Conservation (phyloP, 2,329 filamentous ascomycete genomes). For the Colletotrichum navitas region DNA sequence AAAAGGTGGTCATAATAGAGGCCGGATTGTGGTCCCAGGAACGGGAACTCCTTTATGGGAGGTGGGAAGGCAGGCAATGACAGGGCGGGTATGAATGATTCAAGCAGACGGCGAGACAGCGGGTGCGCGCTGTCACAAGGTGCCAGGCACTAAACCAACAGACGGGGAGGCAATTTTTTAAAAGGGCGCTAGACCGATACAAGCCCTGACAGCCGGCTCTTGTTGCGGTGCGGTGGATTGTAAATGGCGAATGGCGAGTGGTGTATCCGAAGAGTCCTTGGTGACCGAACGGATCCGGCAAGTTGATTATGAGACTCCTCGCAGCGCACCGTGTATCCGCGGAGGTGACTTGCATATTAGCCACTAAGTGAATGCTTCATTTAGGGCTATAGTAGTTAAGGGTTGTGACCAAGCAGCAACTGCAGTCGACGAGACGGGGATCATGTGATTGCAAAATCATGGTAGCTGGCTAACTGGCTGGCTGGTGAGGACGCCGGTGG, state of each 20-base stretch:
- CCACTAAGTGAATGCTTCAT: neutral
- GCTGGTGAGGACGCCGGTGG: constrained; percentile 1
- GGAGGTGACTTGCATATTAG: constrained; percentile 3
- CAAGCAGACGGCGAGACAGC: neutral
- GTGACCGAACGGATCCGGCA: neutral
- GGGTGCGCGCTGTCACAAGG: constrained; percentile 16
- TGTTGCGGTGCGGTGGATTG: neutral
- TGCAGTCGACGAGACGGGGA: constrained; percentile 8
- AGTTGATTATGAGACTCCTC: neutral
- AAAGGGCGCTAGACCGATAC: constrained; percentile 10
- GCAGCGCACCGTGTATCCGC: neutral
- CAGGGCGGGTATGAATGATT: constrained; percentile 42
- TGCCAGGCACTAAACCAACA: constrained; percentile 3
- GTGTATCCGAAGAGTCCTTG: neutral
- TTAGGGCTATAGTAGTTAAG: neutral
- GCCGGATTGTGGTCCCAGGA: constrained; percentile 13
- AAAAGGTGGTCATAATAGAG: constrained; percentile 13
- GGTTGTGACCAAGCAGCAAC: neutral
- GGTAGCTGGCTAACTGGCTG: neutral
- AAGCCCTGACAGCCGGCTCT: neutral
- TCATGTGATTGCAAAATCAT: neutral
- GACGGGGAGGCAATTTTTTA: neutral
- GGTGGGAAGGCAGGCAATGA: neutral
- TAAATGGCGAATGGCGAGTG: neutral
- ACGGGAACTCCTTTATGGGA: neutral